These are phyloP conservation scores for Purpureocillium lavendulum DNA, from an alignment of 2,329 filamentous ascomycete genomes.

Conservation along the genomic window DNA sequence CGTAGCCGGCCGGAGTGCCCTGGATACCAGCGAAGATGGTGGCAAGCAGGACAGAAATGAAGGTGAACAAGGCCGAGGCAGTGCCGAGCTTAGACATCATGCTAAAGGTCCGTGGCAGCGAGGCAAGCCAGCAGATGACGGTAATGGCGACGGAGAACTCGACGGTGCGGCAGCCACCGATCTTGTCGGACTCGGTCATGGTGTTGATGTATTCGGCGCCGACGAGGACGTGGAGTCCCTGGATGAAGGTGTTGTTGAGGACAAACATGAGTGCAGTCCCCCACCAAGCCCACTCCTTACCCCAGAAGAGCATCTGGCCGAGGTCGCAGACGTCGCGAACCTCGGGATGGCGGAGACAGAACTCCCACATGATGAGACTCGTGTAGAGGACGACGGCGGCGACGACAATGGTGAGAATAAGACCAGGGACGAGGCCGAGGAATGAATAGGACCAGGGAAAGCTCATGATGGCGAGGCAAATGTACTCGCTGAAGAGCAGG, in stretches of 20 bases:
- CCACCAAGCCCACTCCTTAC: conserved; percentile 64
- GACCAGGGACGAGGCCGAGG: conserved; percentile 73
- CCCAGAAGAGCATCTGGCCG: conserved; percentile 91
- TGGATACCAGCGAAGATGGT: conserved; percentile 76
- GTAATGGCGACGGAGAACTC: conserved; percentile 68
- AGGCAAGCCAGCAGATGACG: conserved; percentile 68
- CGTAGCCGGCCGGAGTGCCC: conserved; percentile 61
- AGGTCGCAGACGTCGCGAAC: conserved; percentile 90
- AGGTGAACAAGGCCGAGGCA: conserved; percentile 77
- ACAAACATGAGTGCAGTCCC: conserved; percentile 78
- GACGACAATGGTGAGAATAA: conserved; percentile 75
- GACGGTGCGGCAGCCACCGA: conserved; percentile 64
- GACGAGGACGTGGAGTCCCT: conserved; percentile 72
- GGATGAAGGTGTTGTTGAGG: conserved; percentile 89
- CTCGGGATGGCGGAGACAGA: conserved; percentile 84
- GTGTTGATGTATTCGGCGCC: conserved; percentile 87
- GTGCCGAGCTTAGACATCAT: conserved; percentile 73
- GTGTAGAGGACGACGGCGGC: conserved; percentile 79
- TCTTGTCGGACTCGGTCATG: conserved; percentile 61
- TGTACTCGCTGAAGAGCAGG: conserved; percentile 89
- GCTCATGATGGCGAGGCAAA: conserved; percentile 87
- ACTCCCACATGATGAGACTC: conserved; percentile 57
- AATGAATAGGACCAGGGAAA: conserved; percentile 91
- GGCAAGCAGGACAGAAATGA: conserved; percentile 78
- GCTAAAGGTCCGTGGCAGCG: conserved; percentile 77